These are phyloP conservation scores for Termitomyces sp. DNA, from an alignment of 768 basidiomycete species.

Conservation along the genomic window DNA sequence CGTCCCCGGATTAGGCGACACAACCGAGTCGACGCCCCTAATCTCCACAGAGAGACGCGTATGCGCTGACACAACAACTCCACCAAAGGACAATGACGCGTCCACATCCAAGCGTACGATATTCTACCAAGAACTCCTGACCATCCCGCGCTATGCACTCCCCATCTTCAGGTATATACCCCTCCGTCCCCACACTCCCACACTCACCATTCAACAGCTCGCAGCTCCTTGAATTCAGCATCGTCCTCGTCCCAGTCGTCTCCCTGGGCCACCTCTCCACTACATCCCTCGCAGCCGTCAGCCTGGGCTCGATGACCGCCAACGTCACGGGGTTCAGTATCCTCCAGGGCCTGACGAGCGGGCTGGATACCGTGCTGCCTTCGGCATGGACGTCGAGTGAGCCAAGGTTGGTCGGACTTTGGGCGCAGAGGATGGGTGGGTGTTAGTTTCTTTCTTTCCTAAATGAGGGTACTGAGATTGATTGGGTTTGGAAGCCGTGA, in stretches of 20 bases:
- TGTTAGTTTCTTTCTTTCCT: neutral
- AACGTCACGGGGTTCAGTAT: conserved; percentile 71
- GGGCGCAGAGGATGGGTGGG: conserved; percentile 83
- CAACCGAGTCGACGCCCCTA: conserved; percentile 2
- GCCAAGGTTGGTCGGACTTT: conserved; percentile 82
- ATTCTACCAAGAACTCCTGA: conserved; percentile 1
- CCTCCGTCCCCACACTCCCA: neutral
- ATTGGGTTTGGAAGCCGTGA: conserved; percentile 38
- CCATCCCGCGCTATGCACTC: neutral
- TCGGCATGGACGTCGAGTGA: conserved; percentile 91
- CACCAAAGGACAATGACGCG: neutral
- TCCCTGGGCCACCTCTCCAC: conserved; percentile 89
- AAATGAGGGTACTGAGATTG: neutral
- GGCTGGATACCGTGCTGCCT: conserved; percentile 89
- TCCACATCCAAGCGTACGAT: neutral
- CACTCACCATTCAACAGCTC: conserved; percentile 37
- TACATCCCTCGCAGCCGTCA: conserved; percentile 77
- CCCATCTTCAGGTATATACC: conserved; percentile 1
- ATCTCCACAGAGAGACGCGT: neutral
- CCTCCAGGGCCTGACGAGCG: conserved; percentile 72
- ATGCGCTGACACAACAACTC: neutral
- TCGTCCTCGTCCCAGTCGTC: conserved; percentile 77
- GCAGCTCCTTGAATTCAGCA: conserved; percentile 77
- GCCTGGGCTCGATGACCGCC: conserved; percentile 67
- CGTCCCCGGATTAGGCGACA: neutral